Evolutionary conservation across 805 yeast genomes (phyloP).

Genomic region (Kurtzmaniella fragi): DNA sequence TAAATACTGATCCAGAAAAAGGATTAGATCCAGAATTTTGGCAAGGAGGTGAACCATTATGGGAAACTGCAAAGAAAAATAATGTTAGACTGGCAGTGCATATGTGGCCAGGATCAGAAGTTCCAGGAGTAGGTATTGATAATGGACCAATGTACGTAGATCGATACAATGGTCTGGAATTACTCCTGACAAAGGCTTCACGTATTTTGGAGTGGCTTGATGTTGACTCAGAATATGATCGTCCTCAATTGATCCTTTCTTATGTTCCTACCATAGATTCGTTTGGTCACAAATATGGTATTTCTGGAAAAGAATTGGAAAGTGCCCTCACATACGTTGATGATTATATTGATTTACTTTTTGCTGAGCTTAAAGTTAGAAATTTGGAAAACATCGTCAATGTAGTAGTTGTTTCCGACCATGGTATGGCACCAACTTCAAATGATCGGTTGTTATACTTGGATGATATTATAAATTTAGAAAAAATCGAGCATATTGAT

Average conservation of each 20-base stretch:
- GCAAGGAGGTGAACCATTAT: conserved; percentile 82
- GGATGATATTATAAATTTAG: conserved; percentile 62
- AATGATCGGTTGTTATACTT: conserved; percentile 61
- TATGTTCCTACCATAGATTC: conserved; percentile 81
- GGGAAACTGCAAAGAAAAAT: conserved; percentile 69
- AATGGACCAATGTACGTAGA: conserved; percentile 50
- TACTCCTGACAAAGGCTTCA: conserved; percentile 50
- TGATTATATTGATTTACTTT: conserved; percentile 47
- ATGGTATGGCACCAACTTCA: conserved; percentile 89
- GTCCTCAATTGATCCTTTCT: conserved; percentile 75
- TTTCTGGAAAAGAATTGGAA: conserved; percentile 53
- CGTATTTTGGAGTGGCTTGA: conserved; percentile 69
- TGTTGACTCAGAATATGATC: conserved; percentile 30
- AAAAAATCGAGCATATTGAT: conserved; percentile 55
- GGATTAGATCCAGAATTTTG: conserved; percentile 59
- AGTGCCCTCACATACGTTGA: conserved; percentile 63
- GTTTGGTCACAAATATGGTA: conserved; percentile 71
- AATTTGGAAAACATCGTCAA: conserved; percentile 65
- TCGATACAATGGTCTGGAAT: conserved; percentile 59
- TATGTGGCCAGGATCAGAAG: conserved; percentile 97
- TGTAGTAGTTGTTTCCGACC: conserved; percentile 78
- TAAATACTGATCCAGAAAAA: conserved; percentile 51
- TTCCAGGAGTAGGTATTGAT: conserved; percentile 39
- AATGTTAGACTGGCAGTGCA: conserved; percentile 71
- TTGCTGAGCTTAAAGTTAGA: conserved; percentile 44